Base-by-base conservation (phyloP, 495 filamentous ascomycete genomes). In the Lasiosphaeriaceae sp. region DNA sequence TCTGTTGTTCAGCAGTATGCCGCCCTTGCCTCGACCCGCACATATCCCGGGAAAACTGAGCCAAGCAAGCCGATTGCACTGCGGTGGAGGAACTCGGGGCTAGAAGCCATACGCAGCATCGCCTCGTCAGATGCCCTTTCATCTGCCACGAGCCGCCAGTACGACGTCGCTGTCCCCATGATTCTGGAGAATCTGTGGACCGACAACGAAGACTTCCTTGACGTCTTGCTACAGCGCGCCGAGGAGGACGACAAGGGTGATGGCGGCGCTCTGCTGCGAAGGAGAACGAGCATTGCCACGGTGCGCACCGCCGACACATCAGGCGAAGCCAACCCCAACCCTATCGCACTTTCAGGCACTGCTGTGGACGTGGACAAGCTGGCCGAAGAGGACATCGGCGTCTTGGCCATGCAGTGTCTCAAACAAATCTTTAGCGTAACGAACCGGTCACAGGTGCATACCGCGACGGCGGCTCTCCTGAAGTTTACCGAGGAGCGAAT, bases 141-240 rank as follows among this genome's bases (percentile, higher is more conserved):
- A 0, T 84, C 85, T 5, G 83, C 90, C 56, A 86, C 84, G 20
- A 88, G 85, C 44, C 83, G 83, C 57, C 90, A 90, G 67, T 74
- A 95, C 58, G 78, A 82, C 52, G 76, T 90, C 50, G 82, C 92
- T 46, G 79, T 96, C 39, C 90, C 92, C 37, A 85, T 90, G 64
- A 86, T 96, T 23, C 70, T 97, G 45, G 83, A 90, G 63, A 96
- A 95, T 60, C 72, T 97, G 22, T 91, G 90, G 76, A 87, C 87
- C 17, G 84, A 87, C 22, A 82, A 86, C 58, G 87, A 87, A 44
- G 79, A 84, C 44, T 80, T 88, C 47, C 73, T 97, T 21, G 70
- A 80, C 23, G 68, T 79, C 5, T 66, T 96, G 52, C 80, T 84
- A 54, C 72, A 77, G 9, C 77, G 83, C 51, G 82, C 86, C 16